phyloP scores from a whole-genome alignment of 257 asterid genomes.

The Anisodus acutangulus region DNA sequence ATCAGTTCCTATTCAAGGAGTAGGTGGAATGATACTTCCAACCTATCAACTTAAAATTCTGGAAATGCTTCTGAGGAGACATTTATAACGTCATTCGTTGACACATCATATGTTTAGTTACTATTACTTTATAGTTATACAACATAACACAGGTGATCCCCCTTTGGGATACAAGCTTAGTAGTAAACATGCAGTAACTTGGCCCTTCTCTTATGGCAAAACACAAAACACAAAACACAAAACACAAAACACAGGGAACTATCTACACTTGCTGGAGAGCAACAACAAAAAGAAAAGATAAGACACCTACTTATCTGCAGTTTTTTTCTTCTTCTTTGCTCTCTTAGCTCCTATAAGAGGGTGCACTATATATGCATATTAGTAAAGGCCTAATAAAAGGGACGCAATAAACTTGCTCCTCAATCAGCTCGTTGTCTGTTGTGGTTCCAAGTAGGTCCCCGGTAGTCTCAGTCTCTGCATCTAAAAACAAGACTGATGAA shows the following conservation, averaged over 20 bases:
- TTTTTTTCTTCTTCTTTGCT: neutral
- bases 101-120: slow-evolving; percentile 7
- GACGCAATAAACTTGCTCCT: slow-evolving; percentile 40
- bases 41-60: neutral
- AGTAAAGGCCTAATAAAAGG: slow-evolving; percentile 24
- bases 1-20: neutral
- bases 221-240: too few species aligned
- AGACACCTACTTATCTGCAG: slow-evolving; percentile 30
- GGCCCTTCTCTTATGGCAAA: slow-evolving; percentile 20
- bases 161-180: neutral
- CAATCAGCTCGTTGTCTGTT: slow-evolving; percentile 31
- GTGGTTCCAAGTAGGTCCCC: slow-evolving; percentile 44
- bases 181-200: neutral
- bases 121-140: slow-evolving; percentile 26
- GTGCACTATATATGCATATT: slow-evolving; percentile 38
- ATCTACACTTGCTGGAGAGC: neutral
- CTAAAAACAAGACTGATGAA: neutral
- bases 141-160: neutral
- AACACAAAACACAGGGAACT: neutral
- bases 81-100: neutral
- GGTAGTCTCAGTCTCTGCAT: slow-evolving; percentile 28
- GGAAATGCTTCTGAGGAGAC: neutral
- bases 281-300: slow-evolving; percentile 9
- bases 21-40: neutral
- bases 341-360: neutral